A percentile compares a stretch with the other conserved stretches of the same genome.
phyloP scores from a whole-genome alignment of 2,329 filamentous ascomycete species.

The Cercospora janseana region DNA sequence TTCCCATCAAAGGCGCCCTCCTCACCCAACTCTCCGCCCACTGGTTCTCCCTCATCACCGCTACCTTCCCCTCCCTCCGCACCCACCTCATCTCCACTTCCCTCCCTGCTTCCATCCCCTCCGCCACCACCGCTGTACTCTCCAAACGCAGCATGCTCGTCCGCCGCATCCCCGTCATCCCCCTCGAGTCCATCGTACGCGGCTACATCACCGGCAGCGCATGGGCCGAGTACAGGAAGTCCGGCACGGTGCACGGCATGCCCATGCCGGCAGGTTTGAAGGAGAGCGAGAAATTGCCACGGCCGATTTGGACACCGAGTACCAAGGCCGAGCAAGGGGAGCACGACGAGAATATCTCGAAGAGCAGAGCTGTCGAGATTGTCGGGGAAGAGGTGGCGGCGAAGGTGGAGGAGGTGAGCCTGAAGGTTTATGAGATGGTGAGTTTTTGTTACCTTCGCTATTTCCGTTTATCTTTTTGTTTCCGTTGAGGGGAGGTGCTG shows the following conservation, averaged over 20 bases:
- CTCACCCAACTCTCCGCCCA: constrained; percentile 65
- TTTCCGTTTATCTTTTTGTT: too few relatives aligned
- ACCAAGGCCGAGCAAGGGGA: constrained; percentile 79
- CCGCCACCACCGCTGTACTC: constrained; percentile 33
- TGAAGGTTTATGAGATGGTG: constrained; percentile 61
- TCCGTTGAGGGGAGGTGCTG: too few relatives aligned
- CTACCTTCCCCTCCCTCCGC: constrained; percentile 56
- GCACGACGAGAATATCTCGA: constrained; percentile 83
- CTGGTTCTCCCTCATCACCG: constrained; percentile 65
- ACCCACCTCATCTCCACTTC: constrained; percentile 63
- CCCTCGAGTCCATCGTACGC: constrained; percentile 80
- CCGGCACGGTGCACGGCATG: constrained; percentile 78
- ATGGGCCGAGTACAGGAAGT: constrained; percentile 73
- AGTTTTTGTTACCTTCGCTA: too few relatives aligned
- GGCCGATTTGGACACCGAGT: constrained; percentile 73
- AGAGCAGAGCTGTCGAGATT: constrained; percentile 60
- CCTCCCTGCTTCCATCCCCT: constrained; percentile 54
- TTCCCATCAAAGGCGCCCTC: constrained; percentile 66
- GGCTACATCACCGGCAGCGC: constrained; percentile 86
- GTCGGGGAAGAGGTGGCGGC: constrained; percentile 64
- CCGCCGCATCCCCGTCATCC: constrained; percentile 69
- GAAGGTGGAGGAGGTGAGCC: constrained; percentile 62
- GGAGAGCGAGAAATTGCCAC: constrained; percentile 67
- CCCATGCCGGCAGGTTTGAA: constrained; percentile 64
- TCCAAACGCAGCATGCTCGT: constrained; percentile 74